Evolutionary conservation across 139 green algal genomes (phyloP).

Genomic region (Monoraphidium neglectum): DNA sequence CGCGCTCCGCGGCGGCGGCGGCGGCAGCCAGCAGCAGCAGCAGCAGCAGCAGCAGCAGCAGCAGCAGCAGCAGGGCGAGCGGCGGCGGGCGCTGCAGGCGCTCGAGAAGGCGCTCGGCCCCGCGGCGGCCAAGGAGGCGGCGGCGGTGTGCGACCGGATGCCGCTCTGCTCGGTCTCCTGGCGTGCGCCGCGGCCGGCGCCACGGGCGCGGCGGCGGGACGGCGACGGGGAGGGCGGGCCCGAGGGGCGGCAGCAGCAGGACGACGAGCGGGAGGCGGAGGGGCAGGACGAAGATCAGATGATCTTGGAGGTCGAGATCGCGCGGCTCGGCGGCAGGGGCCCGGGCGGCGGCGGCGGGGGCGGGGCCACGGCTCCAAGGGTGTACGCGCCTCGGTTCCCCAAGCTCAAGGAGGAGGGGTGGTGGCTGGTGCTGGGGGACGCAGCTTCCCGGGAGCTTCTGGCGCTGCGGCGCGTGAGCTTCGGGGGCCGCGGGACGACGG

Average conservation of each 20-base stretch:
- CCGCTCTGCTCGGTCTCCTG: conserved; percentile 41
- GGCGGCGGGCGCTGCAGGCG: conserved; percentile 46
- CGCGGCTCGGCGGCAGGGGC: conserved; percentile 36
- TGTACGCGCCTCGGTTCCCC: conserved; percentile 81
- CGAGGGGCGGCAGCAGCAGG: conserved; percentile 7
- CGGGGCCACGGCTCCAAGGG: conserved; percentile 36
- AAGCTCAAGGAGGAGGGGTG: conserved; percentile 97
- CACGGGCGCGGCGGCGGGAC: not conserved
- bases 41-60: not conserved
- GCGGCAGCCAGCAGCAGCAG: not conserved
- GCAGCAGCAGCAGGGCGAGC: conserved; percentile 15
- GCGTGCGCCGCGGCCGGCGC: not conserved
- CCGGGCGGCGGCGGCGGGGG: conserved; percentile 13
- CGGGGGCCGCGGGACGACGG: not conserved
- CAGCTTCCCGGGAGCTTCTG: conserved; percentile 68
- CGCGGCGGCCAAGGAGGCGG: conserved; percentile 21
- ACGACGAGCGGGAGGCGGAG: not conserved
- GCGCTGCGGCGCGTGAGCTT: conserved; percentile 85
- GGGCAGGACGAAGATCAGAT: conserved; percentile 10
- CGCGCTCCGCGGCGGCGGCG: conserved; percentile 26
- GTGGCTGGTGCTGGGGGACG: conserved; percentile 86
- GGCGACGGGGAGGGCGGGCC: not conserved
- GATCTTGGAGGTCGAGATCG: conserved; percentile 53
- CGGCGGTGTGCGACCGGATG: conserved; percentile 49
- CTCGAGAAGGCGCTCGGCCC: conserved; percentile 23